Conservation (phyloP, 352 stramenopile species). For the Globisporangium lucens region DNA sequence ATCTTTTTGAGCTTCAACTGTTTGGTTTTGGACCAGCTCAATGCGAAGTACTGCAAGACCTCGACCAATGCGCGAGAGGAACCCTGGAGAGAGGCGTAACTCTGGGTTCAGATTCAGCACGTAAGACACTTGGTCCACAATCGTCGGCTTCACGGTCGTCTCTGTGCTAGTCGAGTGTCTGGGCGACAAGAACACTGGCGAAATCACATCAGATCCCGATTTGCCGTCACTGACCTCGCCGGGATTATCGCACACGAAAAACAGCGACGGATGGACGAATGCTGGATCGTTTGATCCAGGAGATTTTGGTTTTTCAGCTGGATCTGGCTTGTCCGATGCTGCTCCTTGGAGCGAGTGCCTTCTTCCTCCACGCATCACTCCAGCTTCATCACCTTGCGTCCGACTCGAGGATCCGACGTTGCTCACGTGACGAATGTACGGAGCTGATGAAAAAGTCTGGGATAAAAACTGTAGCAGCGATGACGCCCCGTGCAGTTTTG, state of each 20-base stretch:
- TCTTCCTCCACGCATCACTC: slow-evolving; percentile 1
- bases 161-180: not conserved
- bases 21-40: slow-evolving; percentile 39
- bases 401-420: slow-evolving; percentile 17
- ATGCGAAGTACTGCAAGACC: slow-evolving; percentile 68
- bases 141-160: slow-evolving; percentile 1
- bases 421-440: slow-evolving; percentile 55
- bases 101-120: slow-evolving; percentile 85
- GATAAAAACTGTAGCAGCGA: slow-evolving; percentile 53
- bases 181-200: slow-evolving; percentile 21
- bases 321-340: not conserved
- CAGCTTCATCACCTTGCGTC: slow-evolving; percentile 4
- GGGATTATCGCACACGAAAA: slow-evolving; percentile 14
- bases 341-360: slow-evolving; percentile 6
- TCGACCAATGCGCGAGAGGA: slow-evolving; percentile 73
- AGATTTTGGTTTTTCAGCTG: not conserved
- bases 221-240: not conserved
- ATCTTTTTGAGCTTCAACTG: not conserved
- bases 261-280: slow-evolving; percentile 16
- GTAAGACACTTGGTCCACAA: slow-evolving; percentile 52
- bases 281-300: slow-evolving; percentile 4
- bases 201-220: slow-evolving; percentile 7
- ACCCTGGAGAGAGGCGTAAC: slow-evolving; percentile 67
- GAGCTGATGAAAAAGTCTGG: slow-evolving; percentile 52
- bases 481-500: slow-evolving; percentile 30